Percentiles rank a stretch among this genome's conserved stretches.
phyloP scores from a whole-genome alignment of 768 basidiomycete genomes.

The Tulasnella sp. region DNA sequence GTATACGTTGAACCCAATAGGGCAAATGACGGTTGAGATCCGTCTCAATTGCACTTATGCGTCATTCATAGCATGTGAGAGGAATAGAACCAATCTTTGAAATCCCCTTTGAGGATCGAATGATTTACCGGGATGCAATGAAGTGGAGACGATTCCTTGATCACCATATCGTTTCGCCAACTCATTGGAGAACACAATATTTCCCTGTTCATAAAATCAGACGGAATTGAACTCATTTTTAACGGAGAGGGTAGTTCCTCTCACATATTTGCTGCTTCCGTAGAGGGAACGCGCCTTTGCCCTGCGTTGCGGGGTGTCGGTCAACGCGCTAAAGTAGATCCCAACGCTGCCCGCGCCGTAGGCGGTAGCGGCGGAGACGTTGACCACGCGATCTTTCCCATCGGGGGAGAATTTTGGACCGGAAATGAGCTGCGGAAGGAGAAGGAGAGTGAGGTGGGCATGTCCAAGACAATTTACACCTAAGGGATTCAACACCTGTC shows the following conservation, averaged over 20 bases:
- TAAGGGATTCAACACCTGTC: too few species aligned
- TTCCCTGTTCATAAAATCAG: not conserved
- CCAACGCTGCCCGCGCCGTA: not conserved
- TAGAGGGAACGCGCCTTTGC: not conserved
- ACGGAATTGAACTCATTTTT: too few species aligned
- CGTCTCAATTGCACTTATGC: not conserved
- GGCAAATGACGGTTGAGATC: not conserved
- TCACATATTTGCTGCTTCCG: conserved; percentile 3
- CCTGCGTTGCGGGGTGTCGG: not conserved
- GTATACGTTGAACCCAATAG: too few species aligned
- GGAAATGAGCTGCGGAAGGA: not conserved
- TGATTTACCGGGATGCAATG: not conserved
- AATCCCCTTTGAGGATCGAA: not conserved
- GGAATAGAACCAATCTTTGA: too few species aligned
- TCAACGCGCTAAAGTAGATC: not conserved
- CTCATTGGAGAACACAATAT: not conserved
- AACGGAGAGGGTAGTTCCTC: too few species aligned
- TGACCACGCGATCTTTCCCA: conserved; percentile 7
- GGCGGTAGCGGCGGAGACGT: not conserved
- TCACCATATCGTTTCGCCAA: not conserved
- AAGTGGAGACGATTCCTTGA: not conserved
- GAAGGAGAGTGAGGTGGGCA: not conserved
- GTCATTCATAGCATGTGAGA: not conserved
- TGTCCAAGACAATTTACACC: conserved; percentile 7
- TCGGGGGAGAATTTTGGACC: not conserved